Evolutionary conservation across 2,329 filamentous ascomycete genomes (phyloP).

Genomic region (Ceratocystis huliohia): DNA sequence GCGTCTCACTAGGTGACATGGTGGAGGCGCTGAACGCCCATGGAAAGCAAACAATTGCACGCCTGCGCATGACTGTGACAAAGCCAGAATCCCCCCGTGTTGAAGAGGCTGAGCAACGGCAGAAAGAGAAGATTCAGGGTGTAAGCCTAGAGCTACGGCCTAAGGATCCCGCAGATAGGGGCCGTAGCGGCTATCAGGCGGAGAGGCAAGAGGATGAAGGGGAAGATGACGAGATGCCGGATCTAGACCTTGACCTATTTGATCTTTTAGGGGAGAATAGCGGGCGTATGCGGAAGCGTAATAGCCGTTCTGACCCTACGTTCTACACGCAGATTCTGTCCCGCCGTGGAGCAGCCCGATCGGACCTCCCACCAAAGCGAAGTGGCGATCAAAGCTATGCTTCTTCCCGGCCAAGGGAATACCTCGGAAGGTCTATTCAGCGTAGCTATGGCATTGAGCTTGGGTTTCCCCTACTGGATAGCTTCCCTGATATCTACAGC

Average conservation of each 20-base stretch:
- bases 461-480: slow-evolving; percentile 66
- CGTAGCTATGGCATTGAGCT: slow-evolving; percentile 40
- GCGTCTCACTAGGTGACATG: slow-evolving; percentile 47
- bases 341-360: slow-evolving; percentile 7
- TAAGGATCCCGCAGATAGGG: background rate
- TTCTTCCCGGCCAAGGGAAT: background rate
- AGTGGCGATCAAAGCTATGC: background rate
- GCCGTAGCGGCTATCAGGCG: background rate
- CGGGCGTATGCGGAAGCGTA: slow-evolving; percentile 1
- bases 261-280: slow-evolving; percentile 15
- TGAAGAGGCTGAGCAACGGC: background rate
- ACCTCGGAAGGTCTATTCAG: slow-evolving; percentile 10
- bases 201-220: slow-evolving; percentile 20
- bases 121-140: background rate
- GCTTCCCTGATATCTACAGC: slow-evolving; percentile 66
- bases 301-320: background rate
- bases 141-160: background rate
- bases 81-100: background rate
- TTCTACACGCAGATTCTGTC: slow-evolving; percentile 14
- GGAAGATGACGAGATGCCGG: slow-evolving; percentile 24
- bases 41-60: slow-evolving; percentile 68
- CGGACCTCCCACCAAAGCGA: background rate
- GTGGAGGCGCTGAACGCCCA: slow-evolving; percentile 57
- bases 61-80: slow-evolving; percentile 53
- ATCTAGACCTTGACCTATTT: slow-evolving; percentile 23